Evolutionary conservation across 306 rosid species (phyloP).

Genomic region (Prunus salicina): DNA sequence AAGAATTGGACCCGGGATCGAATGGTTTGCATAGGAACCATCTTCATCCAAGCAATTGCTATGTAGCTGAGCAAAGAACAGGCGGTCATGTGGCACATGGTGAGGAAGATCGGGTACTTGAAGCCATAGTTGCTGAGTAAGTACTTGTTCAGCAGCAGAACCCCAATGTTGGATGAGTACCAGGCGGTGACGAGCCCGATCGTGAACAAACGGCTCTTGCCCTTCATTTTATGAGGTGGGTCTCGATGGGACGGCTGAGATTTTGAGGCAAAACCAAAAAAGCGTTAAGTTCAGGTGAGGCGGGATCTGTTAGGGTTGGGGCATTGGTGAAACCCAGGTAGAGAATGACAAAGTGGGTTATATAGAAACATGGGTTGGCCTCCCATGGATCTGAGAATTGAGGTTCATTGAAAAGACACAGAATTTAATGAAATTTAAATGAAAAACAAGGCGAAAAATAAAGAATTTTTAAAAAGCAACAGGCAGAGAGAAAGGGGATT

Average conservation of each 20-base stretch:
- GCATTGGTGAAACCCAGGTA: constrained; percentile 34
- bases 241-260: constrained; percentile 44
- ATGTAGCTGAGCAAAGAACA: constrained; percentile 88
- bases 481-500: neutral
- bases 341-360: constrained; percentile 16
- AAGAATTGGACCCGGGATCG: constrained; percentile 86
- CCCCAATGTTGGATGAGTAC: constrained; percentile 99
- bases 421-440: neutral
- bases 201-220: constrained; percentile 74
- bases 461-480: neutral
- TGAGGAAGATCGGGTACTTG: constrained; percentile 97
- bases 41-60: constrained; percentile 93
- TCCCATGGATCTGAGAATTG: constrained; percentile 70
- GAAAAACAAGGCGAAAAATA: neutral
- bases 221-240: constrained; percentile 54
- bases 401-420: constrained; percentile 34
- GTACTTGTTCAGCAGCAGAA: constrained; percentile 82
- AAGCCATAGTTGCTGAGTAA: constrained; percentile 91
- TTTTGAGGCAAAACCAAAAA: constrained; percentile 1
- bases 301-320: constrained; percentile 48
- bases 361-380: constrained; percentile 16
- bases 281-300: constrained; percentile 4
- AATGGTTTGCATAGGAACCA: constrained; percentile 92
- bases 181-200: constrained; percentile 73
- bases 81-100: constrained; percentile 99